A percentile compares a stretch with the other conserved stretches of the same genome.
Evolutionary conservation across 768 basidiomycete genomes (phyloP).

Genomic region (Tricholomella constricta): DNA sequence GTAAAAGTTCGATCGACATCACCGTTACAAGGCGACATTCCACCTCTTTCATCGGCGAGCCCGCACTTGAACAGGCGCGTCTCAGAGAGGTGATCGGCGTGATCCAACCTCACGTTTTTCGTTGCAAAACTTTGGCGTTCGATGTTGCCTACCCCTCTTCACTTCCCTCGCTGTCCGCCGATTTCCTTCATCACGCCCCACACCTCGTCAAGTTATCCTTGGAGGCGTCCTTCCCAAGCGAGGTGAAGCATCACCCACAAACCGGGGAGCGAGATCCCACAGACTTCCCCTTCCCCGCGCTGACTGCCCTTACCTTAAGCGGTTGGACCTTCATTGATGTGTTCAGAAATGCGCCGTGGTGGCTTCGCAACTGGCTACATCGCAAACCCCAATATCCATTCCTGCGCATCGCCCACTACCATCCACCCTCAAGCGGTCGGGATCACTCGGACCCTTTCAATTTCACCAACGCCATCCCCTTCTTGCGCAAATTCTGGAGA

Average conservation of each 20-base stretch:
- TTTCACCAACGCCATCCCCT: too few relatives aligned
- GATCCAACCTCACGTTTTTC: neutral
- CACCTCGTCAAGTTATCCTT: neutral
- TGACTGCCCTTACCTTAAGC: neutral
- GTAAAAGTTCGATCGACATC: neutral
- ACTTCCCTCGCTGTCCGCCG: slow-evolving; percentile 1
- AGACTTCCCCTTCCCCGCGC: neutral
- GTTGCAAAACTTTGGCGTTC: neutral
- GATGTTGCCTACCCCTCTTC: slow-evolving; percentile 2
- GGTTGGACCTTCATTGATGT: slow-evolving; percentile 1
- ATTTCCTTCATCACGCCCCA: neutral
- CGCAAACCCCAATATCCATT: neutral
- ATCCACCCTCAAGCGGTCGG: neutral
- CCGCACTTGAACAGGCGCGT: neutral
- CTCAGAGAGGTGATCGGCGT: neutral
- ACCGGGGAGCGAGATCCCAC: too few relatives aligned
- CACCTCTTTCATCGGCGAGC: neutral
- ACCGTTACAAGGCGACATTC: neutral
- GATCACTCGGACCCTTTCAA: neutral
- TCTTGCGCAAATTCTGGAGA: too few relatives aligned
- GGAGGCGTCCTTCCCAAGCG: neutral
- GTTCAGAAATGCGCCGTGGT: neutral
- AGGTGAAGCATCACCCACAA: too few relatives aligned
- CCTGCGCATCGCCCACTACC: neutral
- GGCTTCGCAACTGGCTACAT: neutral